Percentiles rank a stretch among this genome's conserved stretches.
Conservation (phyloP, 2,329 filamentous ascomycete species). For the Sclerotinia sclerotiorum region DNA sequence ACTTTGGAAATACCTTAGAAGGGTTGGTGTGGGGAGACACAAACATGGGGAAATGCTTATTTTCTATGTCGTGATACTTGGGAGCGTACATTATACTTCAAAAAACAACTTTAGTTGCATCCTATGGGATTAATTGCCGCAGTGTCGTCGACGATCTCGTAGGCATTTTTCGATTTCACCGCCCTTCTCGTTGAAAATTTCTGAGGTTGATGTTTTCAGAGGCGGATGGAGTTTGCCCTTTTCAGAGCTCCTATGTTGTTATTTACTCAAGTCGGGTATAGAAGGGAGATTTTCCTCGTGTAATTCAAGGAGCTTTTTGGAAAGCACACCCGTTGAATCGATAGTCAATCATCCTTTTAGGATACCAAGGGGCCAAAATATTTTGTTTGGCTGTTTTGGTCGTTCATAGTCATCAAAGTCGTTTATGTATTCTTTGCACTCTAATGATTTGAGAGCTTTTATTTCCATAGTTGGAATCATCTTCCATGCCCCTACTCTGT, state of each 20-base stretch:
- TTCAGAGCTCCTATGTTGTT: background rate
- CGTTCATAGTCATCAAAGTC: background rate
- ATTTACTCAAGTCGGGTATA: constrained; percentile 13
- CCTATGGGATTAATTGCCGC: constrained; percentile 14
- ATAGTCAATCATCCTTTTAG: background rate
- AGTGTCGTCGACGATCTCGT: constrained; percentile 9
- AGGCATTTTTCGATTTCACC: background rate
- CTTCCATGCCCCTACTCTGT: background rate
- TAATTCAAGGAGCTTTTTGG: background rate
- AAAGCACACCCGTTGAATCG: constrained; percentile 1
- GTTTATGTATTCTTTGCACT: background rate
- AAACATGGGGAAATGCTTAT: background rate
- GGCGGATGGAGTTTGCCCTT: constrained; percentile 4
- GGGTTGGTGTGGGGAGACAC: background rate
- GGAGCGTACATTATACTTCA: background rate
- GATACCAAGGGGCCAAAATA: background rate
- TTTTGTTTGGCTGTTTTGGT: background rate
- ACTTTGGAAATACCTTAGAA: background rate
- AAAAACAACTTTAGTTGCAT: constrained; percentile 3
- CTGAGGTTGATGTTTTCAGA: background rate
- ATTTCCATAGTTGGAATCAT: background rate
- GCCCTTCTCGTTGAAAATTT: background rate
- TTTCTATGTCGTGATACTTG: background rate
- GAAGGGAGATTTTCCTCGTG: background rate
- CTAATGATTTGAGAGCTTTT: background rate